Base-by-base conservation (phyloP, 352 stramenopile species). In the Aphanomyces invadans region DNA sequence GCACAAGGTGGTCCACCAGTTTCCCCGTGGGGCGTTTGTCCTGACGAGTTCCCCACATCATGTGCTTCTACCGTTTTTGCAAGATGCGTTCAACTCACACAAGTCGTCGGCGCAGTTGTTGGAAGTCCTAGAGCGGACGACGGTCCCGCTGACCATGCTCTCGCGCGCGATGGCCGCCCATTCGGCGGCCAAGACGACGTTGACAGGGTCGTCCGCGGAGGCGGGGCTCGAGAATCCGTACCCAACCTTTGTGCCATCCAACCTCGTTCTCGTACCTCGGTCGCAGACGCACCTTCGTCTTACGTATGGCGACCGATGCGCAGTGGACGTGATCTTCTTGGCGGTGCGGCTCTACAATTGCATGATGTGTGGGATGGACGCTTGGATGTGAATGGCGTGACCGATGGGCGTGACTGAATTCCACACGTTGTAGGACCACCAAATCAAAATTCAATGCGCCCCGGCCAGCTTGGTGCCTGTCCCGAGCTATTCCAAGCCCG, bases 321-420 rank as follows among this genome's bases (percentile, higher is more conserved):
- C 79, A 56, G 83, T 94, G 74, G 85, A 94, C 89, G 89, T 94
- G 87, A 89, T 91, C 89, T 94, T 94, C 62, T 76, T 94, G 68
- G 79, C 89, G 85, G 85, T 92, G 71, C 36, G 73, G 59, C 56
- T 21, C 56, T 26, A 36, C 55, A 26, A 1, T 53, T 57, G 15
- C 12, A 31, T 57, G 49, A 57, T 57, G 49, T 33, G 4, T 61
- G 90, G 82, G 88, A 93, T 76, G 81, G n/a, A n/a, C n/a, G n/a
- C n/a, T n/a, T n/a, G n/a, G n/a, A n/a, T n/a, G n/a, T n/a, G n/a
- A n/a, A n/a, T n/a, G n/a, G n/a, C n/a, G n/a, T n/a, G n/a, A n/a
- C n/a, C n/a, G n/a, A n/a, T n/a, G n/a, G n/a, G n/a, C n/a, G n/a
- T n/a, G n/a, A n/a, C n/a, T n/a, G n/a, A n/a, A n/a, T n/a, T n/a